phyloP scores from a whole-genome alignment of 2,329 filamentous ascomycete species.

The Diaporthe batatas region DNA sequence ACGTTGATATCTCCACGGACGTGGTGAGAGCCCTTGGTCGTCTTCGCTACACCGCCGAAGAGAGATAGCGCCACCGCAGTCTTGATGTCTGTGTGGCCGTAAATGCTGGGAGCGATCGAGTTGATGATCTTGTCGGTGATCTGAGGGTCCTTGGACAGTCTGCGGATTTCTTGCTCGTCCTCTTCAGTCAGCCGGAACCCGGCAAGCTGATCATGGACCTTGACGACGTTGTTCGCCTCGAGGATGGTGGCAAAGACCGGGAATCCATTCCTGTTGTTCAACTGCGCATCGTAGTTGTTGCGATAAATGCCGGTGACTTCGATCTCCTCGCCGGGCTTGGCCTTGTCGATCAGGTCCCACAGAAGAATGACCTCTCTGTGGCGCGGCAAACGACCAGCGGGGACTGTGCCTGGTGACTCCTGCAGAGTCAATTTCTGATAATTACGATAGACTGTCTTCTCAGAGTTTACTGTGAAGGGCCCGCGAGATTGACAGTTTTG shows the following conservation, averaged over 20 bases:
- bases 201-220: constrained; percentile 96
- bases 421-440: constrained; percentile 98
- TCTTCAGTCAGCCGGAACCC: constrained; percentile 96
- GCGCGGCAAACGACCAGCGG: constrained; percentile 92
- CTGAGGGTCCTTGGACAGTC: constrained; percentile 87
- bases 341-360: constrained; percentile 96
- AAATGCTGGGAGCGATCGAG: constrained; percentile 97
- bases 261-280: constrained; percentile 99
- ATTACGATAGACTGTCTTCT: constrained; percentile 98
- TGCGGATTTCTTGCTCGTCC: constrained; percentile 91
- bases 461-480: constrained; percentile 94
- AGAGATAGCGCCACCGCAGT: constrained; percentile 94
- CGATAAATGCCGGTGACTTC: constrained; percentile 97
- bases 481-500: constrained; percentile 96
- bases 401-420: constrained; percentile 96
- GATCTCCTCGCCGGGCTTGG: constrained; percentile 97
- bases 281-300: constrained; percentile 97
- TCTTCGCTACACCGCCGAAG: constrained; percentile 94
- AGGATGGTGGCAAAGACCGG: constrained; percentile 98
- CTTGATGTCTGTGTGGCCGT: constrained; percentile 96
- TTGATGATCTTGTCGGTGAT: constrained; percentile 93
- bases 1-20: constrained; percentile 99
- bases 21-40: constrained; percentile 86
- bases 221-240: constrained; percentile 97
- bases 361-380: constrained; percentile 95